Conservation (phyloP, 305 asterid genomes). For the Fraxinus sp. region DNA sequence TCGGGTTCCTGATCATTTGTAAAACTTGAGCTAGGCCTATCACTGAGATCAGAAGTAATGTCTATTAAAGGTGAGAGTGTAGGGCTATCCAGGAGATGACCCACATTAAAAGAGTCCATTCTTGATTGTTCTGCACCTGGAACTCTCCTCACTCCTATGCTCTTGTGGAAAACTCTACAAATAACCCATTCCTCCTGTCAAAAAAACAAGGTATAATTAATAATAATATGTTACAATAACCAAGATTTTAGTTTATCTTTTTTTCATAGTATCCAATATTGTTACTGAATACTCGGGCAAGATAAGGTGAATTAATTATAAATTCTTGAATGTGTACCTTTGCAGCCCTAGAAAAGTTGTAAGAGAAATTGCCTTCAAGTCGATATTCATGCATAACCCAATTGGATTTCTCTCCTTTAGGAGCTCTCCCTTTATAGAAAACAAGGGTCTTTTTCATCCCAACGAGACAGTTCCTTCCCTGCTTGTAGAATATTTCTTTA, state of each 20-base stretch:
- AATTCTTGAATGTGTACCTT: slow-evolving; percentile 41
- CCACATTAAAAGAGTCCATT: slow-evolving; percentile 48
- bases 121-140: slow-evolving; percentile 37
- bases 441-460: slow-evolving; percentile 94
- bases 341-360: slow-evolving; percentile 54
- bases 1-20: slow-evolving; percentile 25
- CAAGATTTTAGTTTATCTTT: background rate
- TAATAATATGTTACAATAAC: background rate
- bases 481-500: slow-evolving; percentile 53
- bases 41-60: slow-evolving; percentile 20
- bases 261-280: background rate
- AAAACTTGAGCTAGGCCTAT: slow-evolving; percentile 25
- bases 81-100: slow-evolving; percentile 55
- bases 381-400: slow-evolving; percentile 91
- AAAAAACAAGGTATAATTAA: background rate
- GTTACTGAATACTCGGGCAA: background rate
- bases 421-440: slow-evolving; percentile 87
- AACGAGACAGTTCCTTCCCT: slow-evolving; percentile 42
- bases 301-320: background rate
- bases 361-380: slow-evolving; percentile 60
- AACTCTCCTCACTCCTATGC: slow-evolving; percentile 30
- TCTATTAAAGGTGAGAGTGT: slow-evolving; percentile 51
- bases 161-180: slow-evolving; percentile 62
- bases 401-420: slow-evolving; percentile 71
- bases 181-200: slow-evolving; percentile 80